These are phyloP conservation scores for Diophrys sp. DNA, from an alignment of 73 alveolate genomes.

Conservation along the genomic window DNA sequence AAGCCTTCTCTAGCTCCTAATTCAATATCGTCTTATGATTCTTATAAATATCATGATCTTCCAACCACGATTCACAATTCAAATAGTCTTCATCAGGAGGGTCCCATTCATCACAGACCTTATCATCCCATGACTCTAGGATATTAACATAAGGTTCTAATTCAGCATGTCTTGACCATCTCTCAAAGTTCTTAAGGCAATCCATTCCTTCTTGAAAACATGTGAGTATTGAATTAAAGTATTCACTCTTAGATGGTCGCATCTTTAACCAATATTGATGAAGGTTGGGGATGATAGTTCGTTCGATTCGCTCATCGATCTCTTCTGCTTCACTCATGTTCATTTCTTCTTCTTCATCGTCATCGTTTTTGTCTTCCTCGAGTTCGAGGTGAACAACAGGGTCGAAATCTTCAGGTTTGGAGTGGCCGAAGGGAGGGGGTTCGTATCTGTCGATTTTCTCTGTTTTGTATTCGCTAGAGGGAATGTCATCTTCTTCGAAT, in stretches of 20 bases:
- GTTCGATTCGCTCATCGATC: conserved; percentile 41
- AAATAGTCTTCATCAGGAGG: conserved; percentile 83
- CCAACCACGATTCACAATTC: conserved; percentile 82
- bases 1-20: conserved; percentile 31
- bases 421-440: conserved; percentile 77
- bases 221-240: conserved; percentile 27
- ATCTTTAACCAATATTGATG: conserved; percentile 37
- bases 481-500: conserved; percentile 53
- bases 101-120: conserved; percentile 90
- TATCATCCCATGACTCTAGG: conserved; percentile 76
- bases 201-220: conserved; percentile 53
- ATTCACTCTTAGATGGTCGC: conserved; percentile 27
- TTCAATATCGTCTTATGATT: conserved; percentile 13
- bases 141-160: conserved; percentile 41
- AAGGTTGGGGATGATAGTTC: conserved; percentile 16
- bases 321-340: conserved; percentile 27
- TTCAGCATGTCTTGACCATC: conserved; percentile 67
- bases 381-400: conserved; percentile 63
- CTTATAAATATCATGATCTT: conserved; percentile 37
- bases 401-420: conserved; percentile 62
- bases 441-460: conserved; percentile 56
- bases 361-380: conserved; percentile 42
- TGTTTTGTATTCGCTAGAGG: conserved; percentile 34
- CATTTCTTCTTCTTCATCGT: conserved; percentile 34
- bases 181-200: conserved; percentile 41